Percentiles rank a stretch among this genome's conserved stretches.
These are phyloP conservation scores for Boletus rex-veris DNA, from an alignment of 768 basidiomycete species.

Conservation along the genomic window DNA sequence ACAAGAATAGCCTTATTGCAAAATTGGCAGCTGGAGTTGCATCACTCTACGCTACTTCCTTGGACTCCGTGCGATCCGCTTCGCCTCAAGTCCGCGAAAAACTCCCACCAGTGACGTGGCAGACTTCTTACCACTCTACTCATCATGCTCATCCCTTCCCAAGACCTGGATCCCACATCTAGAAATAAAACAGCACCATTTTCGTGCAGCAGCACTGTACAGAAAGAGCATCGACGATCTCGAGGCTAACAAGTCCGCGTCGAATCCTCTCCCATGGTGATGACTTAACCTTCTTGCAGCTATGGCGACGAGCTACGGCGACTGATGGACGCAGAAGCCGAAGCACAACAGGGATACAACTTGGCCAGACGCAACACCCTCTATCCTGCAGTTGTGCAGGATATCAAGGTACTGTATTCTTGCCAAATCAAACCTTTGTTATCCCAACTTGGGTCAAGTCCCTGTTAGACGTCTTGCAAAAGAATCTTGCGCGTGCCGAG, in stretches of 20 bases:
- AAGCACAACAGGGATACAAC: slow-evolving; percentile 70
- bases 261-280: neutral
- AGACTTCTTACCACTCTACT: neutral
- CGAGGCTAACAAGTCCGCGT: slow-evolving; percentile 61
- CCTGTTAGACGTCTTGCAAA: slow-evolving; percentile 66
- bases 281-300: slow-evolving; percentile 37
- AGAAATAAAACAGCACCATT: slow-evolving; percentile 80
- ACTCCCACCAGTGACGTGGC: slow-evolving; percentile 51
- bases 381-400: slow-evolving; percentile 62
- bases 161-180: slow-evolving; percentile 78
- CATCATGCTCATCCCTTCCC: slow-evolving; percentile 12
- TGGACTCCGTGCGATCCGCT: slow-evolving; percentile 42
- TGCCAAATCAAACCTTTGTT: neutral
- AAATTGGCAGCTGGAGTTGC: slow-evolving; percentile 77
- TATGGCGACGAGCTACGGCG: slow-evolving; percentile 88
- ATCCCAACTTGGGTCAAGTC: slow-evolving; percentile 47
- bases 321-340: slow-evolving; percentile 59
- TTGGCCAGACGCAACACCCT: slow-evolving; percentile 61
- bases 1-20: slow-evolving; percentile 80
- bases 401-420: slow-evolving; percentile 60
- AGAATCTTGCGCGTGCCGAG: slow-evolving; percentile 64
- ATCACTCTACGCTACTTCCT: slow-evolving; percentile 58
- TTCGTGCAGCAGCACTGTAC: slow-evolving; percentile 84
- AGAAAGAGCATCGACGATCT: slow-evolving; percentile 87
- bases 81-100: slow-evolving; percentile 41